These are phyloP conservation scores for Arthrobotrys pseudoclavata DNA, from an alignment of 2,329 filamentous ascomycete species.

Conservation along the genomic window DNA sequence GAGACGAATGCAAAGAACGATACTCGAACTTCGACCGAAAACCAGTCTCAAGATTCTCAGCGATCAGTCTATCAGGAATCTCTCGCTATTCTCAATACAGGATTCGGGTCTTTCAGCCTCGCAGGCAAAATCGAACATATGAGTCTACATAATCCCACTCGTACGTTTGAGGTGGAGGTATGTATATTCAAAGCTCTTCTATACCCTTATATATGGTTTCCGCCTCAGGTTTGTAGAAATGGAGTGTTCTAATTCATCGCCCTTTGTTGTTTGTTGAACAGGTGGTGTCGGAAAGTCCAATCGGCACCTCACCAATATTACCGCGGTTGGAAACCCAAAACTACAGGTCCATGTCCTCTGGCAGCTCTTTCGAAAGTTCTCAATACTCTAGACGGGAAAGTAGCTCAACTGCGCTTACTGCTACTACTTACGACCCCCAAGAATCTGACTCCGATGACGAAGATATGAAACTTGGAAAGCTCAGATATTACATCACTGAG, in stretches of 20 bases:
- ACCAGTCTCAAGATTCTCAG: constrained; percentile 14
- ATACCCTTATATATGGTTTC: neutral
- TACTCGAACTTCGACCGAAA: constrained; percentile 20
- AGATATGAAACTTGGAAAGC: constrained; percentile 12
- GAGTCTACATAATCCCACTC: constrained; percentile 4
- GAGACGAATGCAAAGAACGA: constrained; percentile 15
- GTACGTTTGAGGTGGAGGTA: constrained; percentile 11
- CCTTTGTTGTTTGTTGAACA: neutral
- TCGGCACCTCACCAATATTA: neutral
- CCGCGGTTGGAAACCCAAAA: neutral
- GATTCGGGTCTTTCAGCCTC: constrained; percentile 15
- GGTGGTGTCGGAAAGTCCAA: neutral
- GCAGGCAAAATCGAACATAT: constrained; percentile 14
- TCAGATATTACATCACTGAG: neutral
- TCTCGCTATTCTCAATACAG: constrained; percentile 11
- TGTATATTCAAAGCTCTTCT: neutral
- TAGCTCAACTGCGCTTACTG: constrained; percentile 12
- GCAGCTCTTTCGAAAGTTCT: neutral
- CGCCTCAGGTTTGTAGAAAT: neutral
- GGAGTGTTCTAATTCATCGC: neutral
- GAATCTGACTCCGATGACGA: constrained; percentile 19
- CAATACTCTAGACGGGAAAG: constrained; percentile 9
- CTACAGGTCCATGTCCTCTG: constrained; percentile 3
- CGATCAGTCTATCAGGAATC: constrained; percentile 16
- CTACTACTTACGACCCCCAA: constrained; percentile 17